A percentile compares a stretch with the other conserved stretches of the same genome.
These are phyloP conservation scores for Ilyonectria sp. DNA, from an alignment of 2,329 filamentous ascomycete species.

Conservation along the genomic window DNA sequence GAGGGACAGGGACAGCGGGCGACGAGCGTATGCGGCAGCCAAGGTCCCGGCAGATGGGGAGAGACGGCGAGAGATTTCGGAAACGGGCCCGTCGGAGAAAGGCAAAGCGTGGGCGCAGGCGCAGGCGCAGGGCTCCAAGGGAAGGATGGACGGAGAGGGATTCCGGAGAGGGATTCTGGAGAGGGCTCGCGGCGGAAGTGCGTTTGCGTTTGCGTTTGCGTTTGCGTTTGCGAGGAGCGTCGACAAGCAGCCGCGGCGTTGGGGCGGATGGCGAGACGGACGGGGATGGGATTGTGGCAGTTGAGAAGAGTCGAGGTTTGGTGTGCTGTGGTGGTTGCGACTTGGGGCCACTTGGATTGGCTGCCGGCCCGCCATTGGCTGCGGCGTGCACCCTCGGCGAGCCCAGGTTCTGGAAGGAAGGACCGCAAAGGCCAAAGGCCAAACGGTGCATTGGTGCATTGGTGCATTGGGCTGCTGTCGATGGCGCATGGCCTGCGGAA, in stretches of 20 bases:
- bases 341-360: constrained; percentile 43
- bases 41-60: constrained; percentile 20
- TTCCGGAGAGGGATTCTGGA: neutral
- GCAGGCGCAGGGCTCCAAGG: neutral
- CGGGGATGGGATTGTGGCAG: constrained; percentile 31
- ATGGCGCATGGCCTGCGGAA: constrained; percentile 15
- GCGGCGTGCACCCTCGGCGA: constrained; percentile 28
- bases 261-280: constrained; percentile 7
- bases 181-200: neutral
- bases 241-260: constrained; percentile 6
- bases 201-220: neutral
- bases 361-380: constrained; percentile 38
- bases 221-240: neutral
- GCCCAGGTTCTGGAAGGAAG: constrained; percentile 39
- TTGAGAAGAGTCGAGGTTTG: constrained; percentile 22
- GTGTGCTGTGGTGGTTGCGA: constrained; percentile 39
- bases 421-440: constrained; percentile 21
- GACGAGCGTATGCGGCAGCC: constrained; percentile 11
- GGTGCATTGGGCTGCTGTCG: constrained; percentile 4
- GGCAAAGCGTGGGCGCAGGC: constrained; percentile 19
- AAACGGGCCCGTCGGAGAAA: constrained; percentile 7
- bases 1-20: neutral
- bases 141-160: neutral
- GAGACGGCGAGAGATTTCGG: constrained; percentile 30
- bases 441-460: too few relatives aligned